Base-by-base conservation (phyloP, 441 rosid genomes). In the Bocquillonia castaneifolia region DNA sequence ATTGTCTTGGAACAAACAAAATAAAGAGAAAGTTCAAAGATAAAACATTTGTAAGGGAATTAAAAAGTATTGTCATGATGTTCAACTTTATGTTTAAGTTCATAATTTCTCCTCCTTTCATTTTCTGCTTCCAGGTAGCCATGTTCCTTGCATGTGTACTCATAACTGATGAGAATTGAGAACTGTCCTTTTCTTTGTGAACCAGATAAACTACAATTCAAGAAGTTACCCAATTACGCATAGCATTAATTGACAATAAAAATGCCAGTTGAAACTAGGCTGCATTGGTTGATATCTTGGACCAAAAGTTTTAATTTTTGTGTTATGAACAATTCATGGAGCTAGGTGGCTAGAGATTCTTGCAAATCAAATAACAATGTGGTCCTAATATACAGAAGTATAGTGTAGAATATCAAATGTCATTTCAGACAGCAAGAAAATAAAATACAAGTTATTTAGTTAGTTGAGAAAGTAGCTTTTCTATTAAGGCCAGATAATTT, bases 71-170 rank as follows among this genome's bases (percentile, higher is more conserved):
- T 59, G 56, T 68, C 68, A 45, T 29, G 34, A 55, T 53, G 34
- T 15, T 51, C n/a, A n/a, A 37, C 1, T 58, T 28, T 20, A 39
- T 48, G 34, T 15, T 59, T 10, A 31, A 28, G 1, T 29, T 29
- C 20, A 17, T 67, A 42, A 13, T n/a, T 3, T 10, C 14, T 54
- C 53, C 2, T 28, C 23, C 17, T 56, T 20, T 57, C 28, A 40
- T 28, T n/a, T 47, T 40, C 25, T 14, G 48, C 18, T 74, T 20
- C 23, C 20, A 39, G n/a, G 63, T 51, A 37, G 40, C 60, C 51
- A 55, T 65, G 51, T 71, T 34, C 6, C 34, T 28, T 3, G 53
- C 70, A 53, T 63, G 56, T 63, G 68, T 36, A 57, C 44, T 1
- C 34, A 31, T 59, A 40, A 53, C 18, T 45, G 45, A 22, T 34